Conservation (phyloP, 768 basidiomycete genomes). For the Tricholoma saponaceum region DNA sequence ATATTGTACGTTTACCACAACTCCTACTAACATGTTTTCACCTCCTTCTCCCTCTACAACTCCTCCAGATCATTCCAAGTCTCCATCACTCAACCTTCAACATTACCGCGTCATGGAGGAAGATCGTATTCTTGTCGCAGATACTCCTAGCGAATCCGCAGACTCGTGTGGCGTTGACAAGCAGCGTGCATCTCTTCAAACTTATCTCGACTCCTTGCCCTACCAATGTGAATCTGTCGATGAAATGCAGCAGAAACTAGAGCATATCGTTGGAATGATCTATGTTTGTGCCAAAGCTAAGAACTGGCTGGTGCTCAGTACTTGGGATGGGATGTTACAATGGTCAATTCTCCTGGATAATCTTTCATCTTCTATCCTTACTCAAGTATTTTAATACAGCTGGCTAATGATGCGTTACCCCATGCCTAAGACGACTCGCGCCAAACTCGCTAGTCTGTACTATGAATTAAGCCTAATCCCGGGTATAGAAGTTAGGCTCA, state of each 20-base stretch:
- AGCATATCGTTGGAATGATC: slow-evolving; percentile 66
- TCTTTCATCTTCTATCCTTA: neutral
- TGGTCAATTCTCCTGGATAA: slow-evolving; percentile 42
- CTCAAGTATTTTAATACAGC: slow-evolving; percentile 32
- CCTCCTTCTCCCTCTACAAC: neutral
- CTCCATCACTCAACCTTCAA: neutral
- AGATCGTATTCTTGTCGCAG: slow-evolving; percentile 46
- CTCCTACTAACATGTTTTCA: neutral
- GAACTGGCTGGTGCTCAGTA: slow-evolving; percentile 70
- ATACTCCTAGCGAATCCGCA: slow-evolving; percentile 31
- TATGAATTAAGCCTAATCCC: slow-evolving; percentile 77
- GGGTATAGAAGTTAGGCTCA: slow-evolving; percentile 67
- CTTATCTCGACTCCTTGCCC: slow-evolving; percentile 65
- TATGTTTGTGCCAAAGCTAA: slow-evolving; percentile 66
- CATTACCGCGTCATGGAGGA: slow-evolving; percentile 45
- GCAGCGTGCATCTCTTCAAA: slow-evolving; percentile 56
- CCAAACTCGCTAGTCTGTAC: slow-evolving; percentile 70
- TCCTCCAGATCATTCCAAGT: neutral
- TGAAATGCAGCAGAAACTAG: slow-evolving; percentile 68
- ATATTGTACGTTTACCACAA: neutral
- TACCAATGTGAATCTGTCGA: slow-evolving; percentile 70
- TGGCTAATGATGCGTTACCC: slow-evolving; percentile 85
- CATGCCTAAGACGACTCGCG: slow-evolving; percentile 61
- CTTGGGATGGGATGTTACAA: slow-evolving; percentile 79
- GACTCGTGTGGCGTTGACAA: slow-evolving; percentile 47